phyloP scores from a whole-genome alignment of 1,284 basidiomycete species.

The Apiotrichum porosum region DNA sequence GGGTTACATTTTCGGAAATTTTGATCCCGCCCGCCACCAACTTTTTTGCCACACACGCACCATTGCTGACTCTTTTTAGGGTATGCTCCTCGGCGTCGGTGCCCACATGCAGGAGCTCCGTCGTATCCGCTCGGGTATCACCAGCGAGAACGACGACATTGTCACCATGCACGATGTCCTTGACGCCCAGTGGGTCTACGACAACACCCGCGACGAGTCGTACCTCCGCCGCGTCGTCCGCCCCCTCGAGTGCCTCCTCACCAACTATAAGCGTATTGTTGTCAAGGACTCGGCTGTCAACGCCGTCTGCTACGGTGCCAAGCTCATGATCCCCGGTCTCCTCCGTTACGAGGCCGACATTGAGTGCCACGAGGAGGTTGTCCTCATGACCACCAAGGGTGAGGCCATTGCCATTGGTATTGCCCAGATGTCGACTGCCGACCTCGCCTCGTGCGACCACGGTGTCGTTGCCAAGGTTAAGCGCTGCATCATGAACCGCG shows the following conservation, averaged over 20 bases:
- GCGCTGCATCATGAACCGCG: conserved; percentile 98
- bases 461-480: conserved; percentile 99
- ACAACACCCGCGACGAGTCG: conserved; percentile 97
- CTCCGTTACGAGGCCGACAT: conserved; percentile 97
- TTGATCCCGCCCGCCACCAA: too few species aligned
- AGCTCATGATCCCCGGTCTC: conserved; percentile 98
- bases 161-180: conserved; percentile 99
- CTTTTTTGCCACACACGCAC: too few species aligned
- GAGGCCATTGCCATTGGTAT: conserved; percentile 97
- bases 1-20: too few species aligned
- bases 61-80: too few species aligned
- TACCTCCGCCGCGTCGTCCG: conserved; percentile 94
- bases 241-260: conserved; percentile 88
- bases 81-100: conserved; percentile 89
- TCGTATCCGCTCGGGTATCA: conserved; percentile 88
- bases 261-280: conserved; percentile 97
- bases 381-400: conserved; percentile 99
- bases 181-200: conserved; percentile 98
- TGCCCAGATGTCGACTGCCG: conserved; percentile 98
- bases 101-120: conserved; percentile 99
- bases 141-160: conserved; percentile 96
- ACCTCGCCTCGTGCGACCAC: conserved; percentile 96
- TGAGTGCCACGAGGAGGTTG: conserved; percentile 91
- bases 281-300: conserved; percentile 99
- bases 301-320: conserved; percentile 98